Evolutionary conservation across 1,284 basidiomycete species (phyloP), one percentile per base, ranked within the genome.

Genomic region (Ceratobasidium sp.): DNA sequence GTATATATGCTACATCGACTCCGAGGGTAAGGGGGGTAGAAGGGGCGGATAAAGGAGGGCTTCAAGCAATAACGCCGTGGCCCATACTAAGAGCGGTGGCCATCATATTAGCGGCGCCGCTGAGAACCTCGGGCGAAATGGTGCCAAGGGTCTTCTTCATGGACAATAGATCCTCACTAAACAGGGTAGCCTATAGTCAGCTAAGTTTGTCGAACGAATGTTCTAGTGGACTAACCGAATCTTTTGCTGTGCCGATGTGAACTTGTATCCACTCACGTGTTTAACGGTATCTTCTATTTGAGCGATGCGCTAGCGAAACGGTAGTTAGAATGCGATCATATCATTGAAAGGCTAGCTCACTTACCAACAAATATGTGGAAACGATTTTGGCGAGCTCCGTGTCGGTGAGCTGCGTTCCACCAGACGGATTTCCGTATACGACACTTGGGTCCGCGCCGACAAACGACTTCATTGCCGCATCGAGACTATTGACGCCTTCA

Each of bases 61-160:
- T 29, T 42, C 25, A 42, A 11, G 39, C 59, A 47, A 29, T 64
- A 16, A 53, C 4, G 5, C 59, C 59, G 23, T 27, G 21, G 2
- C 62, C 62, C 50, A 66, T 46, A 21, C 39, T 66, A 33, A 56
- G 7, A 6, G 62, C 62, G 33, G 39, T 46, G 9, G 52, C 36
- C 41, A 66, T 29, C n/a, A 33, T 66, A 41, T 47, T 66, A 16
- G 52, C 50, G 13, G 46, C 27, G 11, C 41, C 33, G n/a, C 11
- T 19, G 13, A 4, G 21, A 9, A 56, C 52, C 11, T 13, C 41
- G 11, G 62, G 62, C 14, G 19, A 21, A 16, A 66, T 27, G 11
- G 52, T 47, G 9, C 52, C n/a, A 16, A 66, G 62, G 4, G 52
- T 54, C 30, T n/a, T 66, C 21, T 66, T 66, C 62, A 66, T 66